Conservation (phyloP, 129 eudicot genomes). For the Flaveria ramosissima region DNA sequence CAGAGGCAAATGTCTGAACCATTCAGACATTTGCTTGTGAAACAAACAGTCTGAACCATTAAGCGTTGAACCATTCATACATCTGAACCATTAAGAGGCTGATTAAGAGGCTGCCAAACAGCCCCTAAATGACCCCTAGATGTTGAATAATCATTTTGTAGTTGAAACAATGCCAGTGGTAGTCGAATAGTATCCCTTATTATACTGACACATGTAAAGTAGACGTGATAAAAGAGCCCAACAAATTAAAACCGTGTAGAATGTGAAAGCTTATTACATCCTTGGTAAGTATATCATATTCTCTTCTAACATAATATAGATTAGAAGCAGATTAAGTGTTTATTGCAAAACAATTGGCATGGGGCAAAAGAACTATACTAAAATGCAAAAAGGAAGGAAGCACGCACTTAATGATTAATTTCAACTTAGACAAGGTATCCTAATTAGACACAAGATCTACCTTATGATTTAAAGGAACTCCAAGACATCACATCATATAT, state of each 20-base stretch:
- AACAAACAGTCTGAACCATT: too few species aligned
- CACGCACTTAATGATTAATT: neutral
- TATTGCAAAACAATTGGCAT: neutral
- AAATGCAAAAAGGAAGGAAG: conserved; percentile 6
- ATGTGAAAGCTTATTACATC: conserved; percentile 2
- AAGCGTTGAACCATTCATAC: too few species aligned
- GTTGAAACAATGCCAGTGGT: conserved; percentile 6
- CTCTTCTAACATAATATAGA: neutral
- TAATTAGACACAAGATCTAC: conserved; percentile 2
- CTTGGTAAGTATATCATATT: neutral
- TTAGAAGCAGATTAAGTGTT: neutral
- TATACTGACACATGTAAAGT: conserved; percentile 7
- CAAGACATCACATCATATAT: neutral
- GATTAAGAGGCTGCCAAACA: too few species aligned
- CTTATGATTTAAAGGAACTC: conserved; percentile 12
- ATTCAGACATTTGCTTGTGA: too few species aligned
- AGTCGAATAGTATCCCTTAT: conserved; percentile 2
- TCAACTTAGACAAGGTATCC: conserved; percentile 8
- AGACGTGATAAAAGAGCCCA: conserved; percentile 10
- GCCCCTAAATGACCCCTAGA: too few species aligned
- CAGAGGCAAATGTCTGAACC: too few species aligned
- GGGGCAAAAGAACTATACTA: neutral
- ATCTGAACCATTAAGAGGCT: too few species aligned
- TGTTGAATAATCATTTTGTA: neutral
- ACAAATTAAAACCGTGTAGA: neutral